Evolutionary conservation across 805 yeast species (phyloP).

Genomic region (Kuraishia floccosa): DNA sequence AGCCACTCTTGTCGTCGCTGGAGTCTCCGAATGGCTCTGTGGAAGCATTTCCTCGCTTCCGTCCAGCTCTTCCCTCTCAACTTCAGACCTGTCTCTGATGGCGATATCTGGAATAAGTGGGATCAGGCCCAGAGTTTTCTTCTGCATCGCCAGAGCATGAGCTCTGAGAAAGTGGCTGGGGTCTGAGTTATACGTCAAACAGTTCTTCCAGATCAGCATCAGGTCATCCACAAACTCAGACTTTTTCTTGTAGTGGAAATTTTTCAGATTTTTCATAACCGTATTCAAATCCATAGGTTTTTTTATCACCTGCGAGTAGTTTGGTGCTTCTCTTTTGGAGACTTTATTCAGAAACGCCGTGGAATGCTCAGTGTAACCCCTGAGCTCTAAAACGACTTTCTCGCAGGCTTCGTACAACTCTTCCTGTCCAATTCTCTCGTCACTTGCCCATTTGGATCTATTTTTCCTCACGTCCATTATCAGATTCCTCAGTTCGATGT

Average conservation of each 20-base stretch:
- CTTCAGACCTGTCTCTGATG: conserved; percentile 60
- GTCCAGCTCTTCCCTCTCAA: conserved; percentile 52
- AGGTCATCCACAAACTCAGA: conserved; percentile 90
- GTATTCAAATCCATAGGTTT: conserved; percentile 96
- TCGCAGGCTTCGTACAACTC: conserved; percentile 97
- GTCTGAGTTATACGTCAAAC: conserved; percentile 86
- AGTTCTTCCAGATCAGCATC: conserved; percentile 92
- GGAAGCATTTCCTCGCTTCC: conserved; percentile 22
- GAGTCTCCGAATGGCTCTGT: conserved; percentile 21
- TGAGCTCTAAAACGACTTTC: conserved; percentile 78
- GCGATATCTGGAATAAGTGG: conserved; percentile 87
- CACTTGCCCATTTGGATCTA: conserved; percentile 96
- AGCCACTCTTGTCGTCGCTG: conserved; percentile 18
- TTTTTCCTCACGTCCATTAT: conserved; percentile 91
- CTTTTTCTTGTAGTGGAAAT: conserved; percentile 73
- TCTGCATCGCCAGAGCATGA: conserved; percentile 95
- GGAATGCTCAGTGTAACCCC: conserved; percentile 92
- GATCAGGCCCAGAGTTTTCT: conserved; percentile 61
- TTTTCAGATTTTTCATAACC: conserved; percentile 80
- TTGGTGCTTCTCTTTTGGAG: conserved; percentile 97
- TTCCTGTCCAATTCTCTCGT: conserved; percentile 92
- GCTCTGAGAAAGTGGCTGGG: conserved; percentile 85
- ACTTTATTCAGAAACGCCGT: conserved; percentile 93
- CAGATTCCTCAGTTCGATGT: conserved; percentile 71
- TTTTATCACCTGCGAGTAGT: conserved; percentile 81